Base-by-base conservation (phyloP, 1,284 basidiomycete species). In the Ustilago vetiveriae region DNA sequence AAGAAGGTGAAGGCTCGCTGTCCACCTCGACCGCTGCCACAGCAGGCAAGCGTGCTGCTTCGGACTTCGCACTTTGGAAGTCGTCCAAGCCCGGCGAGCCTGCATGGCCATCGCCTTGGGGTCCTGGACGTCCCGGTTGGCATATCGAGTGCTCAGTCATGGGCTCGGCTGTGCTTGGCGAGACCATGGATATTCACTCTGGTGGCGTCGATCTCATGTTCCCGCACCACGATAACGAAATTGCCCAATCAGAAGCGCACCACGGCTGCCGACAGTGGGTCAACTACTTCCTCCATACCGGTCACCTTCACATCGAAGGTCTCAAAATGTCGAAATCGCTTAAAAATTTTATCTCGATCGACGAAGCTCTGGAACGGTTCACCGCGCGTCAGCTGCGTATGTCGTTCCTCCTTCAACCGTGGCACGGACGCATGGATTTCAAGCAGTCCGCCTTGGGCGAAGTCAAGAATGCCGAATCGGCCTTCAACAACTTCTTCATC, bases 111-210 rank as follows among this genome's bases (percentile, higher is more conserved):
- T 97, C 94, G 9, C 90, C 92, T 6, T 99, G 96, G 96, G 96
- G 96, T 24, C 85, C 86, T 33, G 96, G 96, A n/a, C 87, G 96
- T 52, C 96, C 96, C 1, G 96, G 96, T 10, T 99, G 96, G 96
- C 96, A 99, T 82, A 98, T 99, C 58, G 96, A 99, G 83, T 99
- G 96, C 85, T 95, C 92, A 10, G 96, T 98, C 40, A 99, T 99
- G 96, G 95, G 94, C 14, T 92, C 89, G 57, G 94, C 90, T 33
- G 86, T 99, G 44, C 86, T 98, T 41, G 96, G 96, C 8, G 87
- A 90, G 55, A 90, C 89, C 57, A 94, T 99, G 88, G 96, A 98
- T 83, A 94, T 99, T 69, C 96, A 99, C 82, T 96, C 93, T 6
- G 96, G 96, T 42, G 96, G 96, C 13, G 89, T 94, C 44, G 96